Percentiles rank a stretch among this genome's conserved stretches.
These are phyloP conservation scores for Gossypium stocksii DNA, from an alignment of 345 rosid species.

Conservation along the genomic window DNA sequence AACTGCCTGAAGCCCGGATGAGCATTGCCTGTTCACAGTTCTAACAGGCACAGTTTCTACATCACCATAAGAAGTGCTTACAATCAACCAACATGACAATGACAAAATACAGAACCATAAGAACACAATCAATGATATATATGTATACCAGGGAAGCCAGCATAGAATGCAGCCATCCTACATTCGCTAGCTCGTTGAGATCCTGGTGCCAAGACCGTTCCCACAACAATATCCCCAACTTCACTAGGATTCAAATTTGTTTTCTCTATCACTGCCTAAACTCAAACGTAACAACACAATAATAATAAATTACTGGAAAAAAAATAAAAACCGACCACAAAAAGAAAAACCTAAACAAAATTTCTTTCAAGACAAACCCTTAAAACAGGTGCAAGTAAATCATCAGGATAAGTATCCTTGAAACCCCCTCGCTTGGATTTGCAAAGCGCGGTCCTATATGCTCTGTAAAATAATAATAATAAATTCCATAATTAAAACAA, in stretches of 20 bases:
- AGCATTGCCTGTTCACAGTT: slow-evolving; percentile 91
- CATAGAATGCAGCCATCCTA: slow-evolving; percentile 97
- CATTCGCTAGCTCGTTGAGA: slow-evolving; percentile 91
- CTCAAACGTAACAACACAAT: not conserved
- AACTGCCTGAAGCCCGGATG: slow-evolving; percentile 99
- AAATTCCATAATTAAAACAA: not conserved
- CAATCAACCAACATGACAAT: not conserved
- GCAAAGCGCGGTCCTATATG: slow-evolving; percentile 77
- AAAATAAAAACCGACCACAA: not conserved
- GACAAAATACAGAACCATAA: not conserved
- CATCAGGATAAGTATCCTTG: slow-evolving; percentile 85
- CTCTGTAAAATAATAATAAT: slow-evolving; percentile 33
- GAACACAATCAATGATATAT: not conserved
- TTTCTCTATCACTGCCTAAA: slow-evolving; percentile 80
- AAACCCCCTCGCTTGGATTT: slow-evolving; percentile 84
- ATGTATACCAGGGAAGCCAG: slow-evolving; percentile 80
- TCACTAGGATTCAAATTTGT: slow-evolving; percentile 78
- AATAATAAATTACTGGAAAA: not conserved
- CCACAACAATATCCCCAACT: slow-evolving; percentile 97
- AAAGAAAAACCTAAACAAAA: not conserved
- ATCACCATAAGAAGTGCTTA: not conserved
- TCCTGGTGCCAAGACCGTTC: slow-evolving; percentile 84
- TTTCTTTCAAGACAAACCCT: slow-evolving; percentile 36
- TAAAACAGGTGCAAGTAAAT: slow-evolving; percentile 78
- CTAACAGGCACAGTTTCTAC: slow-evolving; percentile 83